Conservation (phyloP, 208 protist species). For the Phytomonas serpens region DNA sequence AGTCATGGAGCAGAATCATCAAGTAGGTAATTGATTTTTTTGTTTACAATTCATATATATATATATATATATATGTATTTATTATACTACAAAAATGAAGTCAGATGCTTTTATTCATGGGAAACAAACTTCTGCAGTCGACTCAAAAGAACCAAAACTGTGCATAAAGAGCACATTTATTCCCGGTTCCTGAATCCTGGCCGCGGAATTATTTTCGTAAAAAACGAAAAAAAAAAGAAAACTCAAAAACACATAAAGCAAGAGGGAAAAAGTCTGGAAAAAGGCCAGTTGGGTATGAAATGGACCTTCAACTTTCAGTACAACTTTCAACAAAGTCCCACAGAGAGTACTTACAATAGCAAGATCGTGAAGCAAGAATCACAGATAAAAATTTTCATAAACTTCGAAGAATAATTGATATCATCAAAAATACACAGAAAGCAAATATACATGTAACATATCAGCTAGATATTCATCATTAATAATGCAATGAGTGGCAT, state of each 20-base stretch:
- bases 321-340: neutral
- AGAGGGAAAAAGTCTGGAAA: conserved; percentile 4
- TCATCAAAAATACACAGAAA: neutral
- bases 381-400: neutral
- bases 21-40: neutral
- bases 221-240: conserved; percentile 12
- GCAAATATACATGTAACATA: neutral
- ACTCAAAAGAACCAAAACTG: conserved; percentile 7
- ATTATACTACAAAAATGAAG: neutral
- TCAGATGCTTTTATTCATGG: neutral
- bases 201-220: neutral
- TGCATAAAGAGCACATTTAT: conserved; percentile 5
- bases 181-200: neutral
- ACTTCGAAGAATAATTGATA: neutral
- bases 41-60: too few relatives aligned
- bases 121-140: neutral
- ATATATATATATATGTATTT: neutral
- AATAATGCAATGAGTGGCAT: neutral
- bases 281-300: neutral
- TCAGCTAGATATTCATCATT: neutral
- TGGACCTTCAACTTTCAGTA: neutral
- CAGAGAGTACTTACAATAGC: neutral
- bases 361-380: neutral
- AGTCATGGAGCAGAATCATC: neutral
- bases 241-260: conserved; percentile 8